Conservation (phyloP, 768 basidiomycete genomes). For the Coprinopsis sp. region DNA sequence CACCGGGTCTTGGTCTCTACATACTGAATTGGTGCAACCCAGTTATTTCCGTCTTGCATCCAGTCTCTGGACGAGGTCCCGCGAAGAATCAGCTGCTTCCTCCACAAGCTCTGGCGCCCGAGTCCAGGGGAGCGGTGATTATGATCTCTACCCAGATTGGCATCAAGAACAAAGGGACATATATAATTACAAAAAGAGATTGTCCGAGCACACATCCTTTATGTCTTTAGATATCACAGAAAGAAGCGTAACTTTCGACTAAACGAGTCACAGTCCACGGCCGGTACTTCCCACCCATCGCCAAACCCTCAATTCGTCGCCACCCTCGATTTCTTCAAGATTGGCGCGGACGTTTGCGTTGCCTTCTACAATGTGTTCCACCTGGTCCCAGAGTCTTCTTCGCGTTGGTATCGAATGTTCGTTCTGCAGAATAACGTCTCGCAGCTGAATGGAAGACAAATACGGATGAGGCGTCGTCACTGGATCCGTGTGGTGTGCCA, state of each 20-base stretch:
- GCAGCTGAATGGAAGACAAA: constrained; percentile 81
- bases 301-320: constrained; percentile 90
- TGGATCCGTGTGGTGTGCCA: constrained; percentile 78
- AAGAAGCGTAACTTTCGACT: neutral
- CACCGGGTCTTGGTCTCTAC: too few species aligned
- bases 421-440: constrained; percentile 79
- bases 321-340: constrained; percentile 76
- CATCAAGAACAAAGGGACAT: too few species aligned
- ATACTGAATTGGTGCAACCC: too few species aligned
- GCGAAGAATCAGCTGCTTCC: too few species aligned
- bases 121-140: too few species aligned
- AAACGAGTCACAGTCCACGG: constrained; percentile 14
- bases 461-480: constrained; percentile 69
- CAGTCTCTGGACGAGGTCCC: too few species aligned
- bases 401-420: constrained; percentile 69
- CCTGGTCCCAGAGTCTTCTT: constrained; percentile 71
- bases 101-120: too few species aligned
- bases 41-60: too few species aligned
- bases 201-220: neutral
- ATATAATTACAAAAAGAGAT: neutral
- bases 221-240: neutral
- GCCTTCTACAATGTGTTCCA: constrained; percentile 81
- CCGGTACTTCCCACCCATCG: constrained; percentile 71
- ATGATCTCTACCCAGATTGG: too few species aligned
- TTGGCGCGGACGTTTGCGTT: constrained; percentile 88